Evolutionary conservation across 805 yeast genomes (phyloP).

Genomic region (Saccharomycopsis amapae): DNA sequence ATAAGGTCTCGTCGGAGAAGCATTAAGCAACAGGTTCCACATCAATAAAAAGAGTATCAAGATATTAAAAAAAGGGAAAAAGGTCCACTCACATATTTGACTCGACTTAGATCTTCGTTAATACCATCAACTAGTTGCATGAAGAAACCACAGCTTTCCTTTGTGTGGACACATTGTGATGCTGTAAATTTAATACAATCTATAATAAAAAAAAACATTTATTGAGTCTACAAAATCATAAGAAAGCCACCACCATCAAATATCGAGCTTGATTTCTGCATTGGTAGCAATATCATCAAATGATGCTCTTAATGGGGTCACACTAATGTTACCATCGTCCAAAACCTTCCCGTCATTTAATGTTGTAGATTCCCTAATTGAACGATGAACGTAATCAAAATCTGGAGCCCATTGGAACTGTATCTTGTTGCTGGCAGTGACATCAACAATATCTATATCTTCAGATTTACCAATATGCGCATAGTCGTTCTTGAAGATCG

Average conservation of each 20-base stretch:
- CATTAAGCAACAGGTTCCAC: no score
- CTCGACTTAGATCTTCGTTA: no score
- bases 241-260: not conserved
- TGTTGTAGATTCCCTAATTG: conserved; percentile 35
- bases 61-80: no score
- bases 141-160: no score
- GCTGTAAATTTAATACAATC: no score
- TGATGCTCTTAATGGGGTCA: conserved; percentile 67
- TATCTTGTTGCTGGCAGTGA: conserved; percentile 35
- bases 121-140: no score
- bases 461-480: conserved; percentile 17
- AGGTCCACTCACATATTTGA: no score
- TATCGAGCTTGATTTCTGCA: conserved; percentile 50
- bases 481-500: conserved; percentile 33
- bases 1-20: no score
- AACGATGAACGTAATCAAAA: conserved; percentile 57
- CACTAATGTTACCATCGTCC: conserved; percentile 54
- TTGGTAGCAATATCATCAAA: conserved; percentile 48
- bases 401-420: conserved; percentile 81
- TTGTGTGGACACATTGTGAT: no score
- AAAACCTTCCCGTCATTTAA: conserved; percentile 69
- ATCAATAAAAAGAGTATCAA: no score
- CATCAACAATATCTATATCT: conserved; percentile 42
- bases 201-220: not conserved
- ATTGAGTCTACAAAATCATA: no score